A percentile compares a stretch with the other conserved stretches of the same genome.
phyloP scores from a whole-genome alignment of 2,329 filamentous ascomycete species.

The Orbilia quercus region DNA sequence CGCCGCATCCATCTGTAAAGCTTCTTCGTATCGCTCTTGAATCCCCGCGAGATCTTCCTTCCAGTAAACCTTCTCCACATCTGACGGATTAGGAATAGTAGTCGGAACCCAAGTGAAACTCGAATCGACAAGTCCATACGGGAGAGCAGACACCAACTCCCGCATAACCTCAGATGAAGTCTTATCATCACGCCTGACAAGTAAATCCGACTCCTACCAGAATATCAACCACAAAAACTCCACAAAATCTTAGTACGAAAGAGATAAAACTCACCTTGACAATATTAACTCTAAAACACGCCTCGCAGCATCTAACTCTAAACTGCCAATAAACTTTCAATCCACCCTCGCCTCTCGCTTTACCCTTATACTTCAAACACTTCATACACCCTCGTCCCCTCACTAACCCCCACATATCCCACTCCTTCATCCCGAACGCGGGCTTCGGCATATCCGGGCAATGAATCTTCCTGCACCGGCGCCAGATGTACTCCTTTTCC shows the following conservation, averaged over 20 bases:
- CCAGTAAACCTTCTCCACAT: conserved; percentile 75
- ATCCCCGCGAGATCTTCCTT: conserved; percentile 73
- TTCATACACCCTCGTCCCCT: conserved; percentile 75
- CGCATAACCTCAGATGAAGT: conserved; percentile 72
- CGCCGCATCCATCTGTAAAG: conserved; percentile 73
- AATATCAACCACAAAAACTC: background rate
- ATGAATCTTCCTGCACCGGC: conserved; percentile 57
- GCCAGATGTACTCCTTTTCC: conserved; percentile 58
- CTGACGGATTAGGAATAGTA: conserved; percentile 65
- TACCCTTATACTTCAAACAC: conserved; percentile 67
- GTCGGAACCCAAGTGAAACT: conserved; percentile 57
- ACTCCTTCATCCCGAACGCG: conserved; percentile 73
- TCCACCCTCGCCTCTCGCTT: conserved; percentile 55
- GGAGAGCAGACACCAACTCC: conserved; percentile 74
- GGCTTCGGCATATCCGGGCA: conserved; percentile 77
- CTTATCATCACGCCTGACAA: conserved; percentile 76
- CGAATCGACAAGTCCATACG: conserved; percentile 69
- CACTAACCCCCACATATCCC: conserved; percentile 80
- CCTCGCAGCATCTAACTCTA: conserved; percentile 73
- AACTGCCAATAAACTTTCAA: conserved; percentile 72
- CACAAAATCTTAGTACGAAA: conserved; percentile 27
- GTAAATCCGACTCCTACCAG: conserved; percentile 59
- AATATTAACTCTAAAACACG: conserved; percentile 72
- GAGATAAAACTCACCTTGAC: conserved; percentile 72
- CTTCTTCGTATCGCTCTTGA: conserved; percentile 72